A percentile compares a stretch with the other conserved stretches of the same genome.
These are phyloP conservation scores for Phytophthora cactorum DNA, from an alignment of 352 stramenopile genomes.

Conservation along the genomic window DNA sequence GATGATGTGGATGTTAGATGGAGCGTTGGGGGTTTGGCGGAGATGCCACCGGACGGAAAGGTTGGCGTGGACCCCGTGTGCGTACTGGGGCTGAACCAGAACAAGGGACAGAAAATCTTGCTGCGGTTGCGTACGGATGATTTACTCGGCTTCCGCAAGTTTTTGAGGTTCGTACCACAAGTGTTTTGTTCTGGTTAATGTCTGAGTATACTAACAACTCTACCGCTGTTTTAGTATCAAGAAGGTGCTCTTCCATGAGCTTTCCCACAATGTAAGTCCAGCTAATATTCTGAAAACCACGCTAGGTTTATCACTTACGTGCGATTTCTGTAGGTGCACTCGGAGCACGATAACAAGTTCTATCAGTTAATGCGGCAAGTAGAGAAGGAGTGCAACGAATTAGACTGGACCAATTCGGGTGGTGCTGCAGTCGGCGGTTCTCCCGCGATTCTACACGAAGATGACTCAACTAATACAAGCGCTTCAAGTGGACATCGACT, in stretches of 20 bases:
- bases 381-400: conserved; percentile 73
- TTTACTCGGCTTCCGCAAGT: conserved; percentile 93
- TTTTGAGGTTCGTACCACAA: conserved; percentile 54
- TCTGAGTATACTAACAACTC: neutral
- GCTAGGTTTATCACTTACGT: neutral
- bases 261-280: conserved; percentile 91
- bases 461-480: conserved; percentile 1
- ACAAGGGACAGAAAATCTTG: conserved; percentile 95
- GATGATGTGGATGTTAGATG: conserved; percentile 49
- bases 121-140: conserved; percentile 95
- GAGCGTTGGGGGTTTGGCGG: conserved; percentile 84
- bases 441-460: conserved; percentile 20
- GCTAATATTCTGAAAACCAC: neutral
- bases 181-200: neutral
- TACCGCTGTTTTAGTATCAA: conserved; percentile 68
- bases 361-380: conserved; percentile 85
- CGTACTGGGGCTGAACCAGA: conserved; percentile 94
- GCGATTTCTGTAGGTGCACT: conserved; percentile 53
- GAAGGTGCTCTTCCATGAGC: conserved; percentile 95
- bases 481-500: conserved; percentile 40
- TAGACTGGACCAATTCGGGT: conserved; percentile 66
- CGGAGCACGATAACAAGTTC: conserved; percentile 81
- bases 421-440: conserved; percentile 49
- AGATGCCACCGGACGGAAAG: conserved; percentile 93
- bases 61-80: conserved; percentile 89